A percentile compares a stretch with the other conserved stretches of the same genome.
These are phyloP conservation scores for Cymbidium sinense DNA, from an alignment of 106 monocot species.

Conservation along the genomic window DNA sequence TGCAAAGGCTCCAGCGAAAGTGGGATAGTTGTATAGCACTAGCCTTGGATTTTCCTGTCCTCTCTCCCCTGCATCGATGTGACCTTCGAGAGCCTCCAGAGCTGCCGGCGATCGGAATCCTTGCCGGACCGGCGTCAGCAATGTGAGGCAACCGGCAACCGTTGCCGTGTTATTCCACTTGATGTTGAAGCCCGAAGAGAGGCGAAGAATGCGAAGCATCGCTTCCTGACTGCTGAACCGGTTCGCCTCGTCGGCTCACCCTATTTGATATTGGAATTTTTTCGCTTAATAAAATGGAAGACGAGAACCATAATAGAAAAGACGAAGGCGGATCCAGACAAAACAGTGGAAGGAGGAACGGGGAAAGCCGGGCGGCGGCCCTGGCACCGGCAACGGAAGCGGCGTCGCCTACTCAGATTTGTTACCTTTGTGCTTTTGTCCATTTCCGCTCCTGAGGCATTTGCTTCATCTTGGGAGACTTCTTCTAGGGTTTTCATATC, in stretches of 20 bases:
- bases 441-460: background rate
- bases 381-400: background rate
- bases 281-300: constrained; percentile 5
- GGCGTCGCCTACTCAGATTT: background rate
- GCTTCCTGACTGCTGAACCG: background rate
- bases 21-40: constrained; percentile 80
- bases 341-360: background rate
- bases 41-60: constrained; percentile 8
- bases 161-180: background rate
- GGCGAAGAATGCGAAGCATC: constrained; percentile 10
- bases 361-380: background rate
- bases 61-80: constrained; percentile 3
- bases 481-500: background rate
- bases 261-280: background rate
- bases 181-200: background rate
- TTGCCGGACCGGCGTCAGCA: background rate
- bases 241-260: background rate
- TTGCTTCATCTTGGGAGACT: background rate
- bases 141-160: background rate
- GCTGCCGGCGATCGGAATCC: constrained; percentile 42
- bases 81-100: constrained; percentile 33
- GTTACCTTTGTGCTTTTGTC: background rate
- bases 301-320: constrained; percentile 5
- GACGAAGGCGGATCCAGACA: background rate
- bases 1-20: constrained; percentile 59